Conservation (phyloP, 495 filamentous ascomycete species). For the Annulohypoxylon nitens region DNA sequence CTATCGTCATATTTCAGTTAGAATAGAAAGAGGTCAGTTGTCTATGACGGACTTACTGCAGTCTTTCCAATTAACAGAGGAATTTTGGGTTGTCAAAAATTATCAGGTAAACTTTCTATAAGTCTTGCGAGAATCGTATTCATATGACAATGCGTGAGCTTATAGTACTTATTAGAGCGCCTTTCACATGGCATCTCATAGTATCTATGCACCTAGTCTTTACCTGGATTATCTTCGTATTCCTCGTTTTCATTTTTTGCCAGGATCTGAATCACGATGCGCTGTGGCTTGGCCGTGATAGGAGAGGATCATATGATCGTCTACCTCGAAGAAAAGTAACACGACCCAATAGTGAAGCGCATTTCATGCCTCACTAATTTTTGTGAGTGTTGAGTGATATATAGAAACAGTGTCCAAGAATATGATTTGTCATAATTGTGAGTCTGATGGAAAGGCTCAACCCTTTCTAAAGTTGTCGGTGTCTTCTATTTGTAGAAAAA, state of each 20-base stretch:
- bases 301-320: background rate
- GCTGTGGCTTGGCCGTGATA: slow-evolving; percentile 1
- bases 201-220: background rate
- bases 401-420: background rate
- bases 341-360: slow-evolving; percentile 7
- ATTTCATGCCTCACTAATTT: background rate
- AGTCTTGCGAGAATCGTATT: too few species aligned
- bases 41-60: too few species aligned
- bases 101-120: too few species aligned
- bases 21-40: too few species aligned
- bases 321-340: background rate
- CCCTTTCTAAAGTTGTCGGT: too few species aligned
- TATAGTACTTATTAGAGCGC: background rate
- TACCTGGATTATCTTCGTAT: background rate
- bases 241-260: background rate
- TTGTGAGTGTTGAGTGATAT: background rate
- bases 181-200: background rate
- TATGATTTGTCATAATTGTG: too few species aligned
- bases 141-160: too few species aligned
- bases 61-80: too few species aligned
- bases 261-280: background rate
- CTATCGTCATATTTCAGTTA: too few species aligned
- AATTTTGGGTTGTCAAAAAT: too few species aligned
- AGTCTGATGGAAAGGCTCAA: too few species aligned
- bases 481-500: too few species aligned